A percentile compares a stretch with the other conserved stretches of the same genome.
phyloP scores from a whole-genome alignment of 345 rosid species.

The Salix purpurea region DNA sequence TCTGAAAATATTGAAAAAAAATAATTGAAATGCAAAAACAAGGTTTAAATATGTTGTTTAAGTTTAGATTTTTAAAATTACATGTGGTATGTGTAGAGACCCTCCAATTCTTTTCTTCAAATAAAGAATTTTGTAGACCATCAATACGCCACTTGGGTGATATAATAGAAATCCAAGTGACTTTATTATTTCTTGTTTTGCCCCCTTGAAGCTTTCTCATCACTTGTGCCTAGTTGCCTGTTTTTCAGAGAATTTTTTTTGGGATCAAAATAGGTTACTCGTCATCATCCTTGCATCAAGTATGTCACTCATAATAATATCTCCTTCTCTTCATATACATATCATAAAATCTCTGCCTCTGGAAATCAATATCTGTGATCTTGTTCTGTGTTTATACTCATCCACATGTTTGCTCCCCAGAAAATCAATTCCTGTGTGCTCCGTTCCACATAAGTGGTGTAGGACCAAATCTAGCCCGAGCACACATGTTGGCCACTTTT shows the following conservation, averaged over 20 bases:
- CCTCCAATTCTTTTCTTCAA: neutral
- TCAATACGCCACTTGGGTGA: neutral
- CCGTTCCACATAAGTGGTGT: neutral
- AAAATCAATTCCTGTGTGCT: neutral
- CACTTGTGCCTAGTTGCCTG: neutral
- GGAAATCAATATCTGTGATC: neutral
- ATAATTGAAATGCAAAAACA: neutral
- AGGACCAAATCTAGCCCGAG: neutral
- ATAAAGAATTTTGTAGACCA: neutral
- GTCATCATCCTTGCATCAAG: neutral
- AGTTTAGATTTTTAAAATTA: neutral
- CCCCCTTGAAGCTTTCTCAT: neutral
- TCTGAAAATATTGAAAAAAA: neutral
- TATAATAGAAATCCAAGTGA: neutral
- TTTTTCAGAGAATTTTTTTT: neutral
- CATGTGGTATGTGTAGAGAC: neutral
- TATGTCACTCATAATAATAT: neutral
- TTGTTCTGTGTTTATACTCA: neutral
- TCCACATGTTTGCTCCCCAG: neutral
- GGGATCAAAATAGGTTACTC: neutral
- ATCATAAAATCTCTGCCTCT: neutral
- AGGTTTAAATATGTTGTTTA: neutral
- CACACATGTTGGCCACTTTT: neutral
- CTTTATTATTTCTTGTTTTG: too few relatives aligned
- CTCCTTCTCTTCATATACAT: neutral